Evolutionary conservation across 2,329 filamentous ascomycete genomes (phyloP), one percentile per base, ranked within the genome.

Genomic region (Aspergillus arachidicola): DNA sequence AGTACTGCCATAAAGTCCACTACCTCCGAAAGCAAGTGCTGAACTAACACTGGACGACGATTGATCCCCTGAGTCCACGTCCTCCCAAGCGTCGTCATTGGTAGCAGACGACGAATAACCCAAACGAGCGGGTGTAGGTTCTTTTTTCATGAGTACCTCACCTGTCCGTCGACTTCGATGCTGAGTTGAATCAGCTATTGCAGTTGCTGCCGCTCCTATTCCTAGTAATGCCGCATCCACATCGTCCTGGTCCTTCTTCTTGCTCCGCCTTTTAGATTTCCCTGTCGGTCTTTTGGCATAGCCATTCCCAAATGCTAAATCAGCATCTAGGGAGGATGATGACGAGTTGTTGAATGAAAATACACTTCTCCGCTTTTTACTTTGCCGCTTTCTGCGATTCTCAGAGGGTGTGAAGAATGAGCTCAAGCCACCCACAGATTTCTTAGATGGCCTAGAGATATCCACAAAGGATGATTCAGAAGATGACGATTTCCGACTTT

Each of bases 291-390:
- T 76, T 41, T 73, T 76, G 2, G 78, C 63, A 41, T 76, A 89
- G 19, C 87, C 88, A 60, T 79, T 83, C 11, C 89, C 89, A 72
- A 91, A 91, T 11, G 89, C 89, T 64, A 91, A 78, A 72, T 92
- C 89, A 23, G 85, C 86, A 74, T 90, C 87, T 60, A 90, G 81
- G 0, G 88, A 90, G 0, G 88, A 90, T 2, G 87, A 89, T 1
- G 88, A 91, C 2, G 86, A 89, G 69, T 88, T 90, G 60, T 80
- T 82, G 69, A 87, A 84, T 61, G 83, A 84, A 48, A 89, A 82
- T 59, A 90, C 83, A 62, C 86, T 83, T 30, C 75, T 76, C 45
- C 82, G 68, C 67, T 78, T 78, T 64, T 77, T 79, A 26, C 72
- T 81, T 66, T 79, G 82, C 67, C 81, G 82, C 61, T 81, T 82